These are phyloP conservation scores for Xylaria sp. DNA, from an alignment of 2,329 filamentous ascomycete genomes.

Conservation along the genomic window DNA sequence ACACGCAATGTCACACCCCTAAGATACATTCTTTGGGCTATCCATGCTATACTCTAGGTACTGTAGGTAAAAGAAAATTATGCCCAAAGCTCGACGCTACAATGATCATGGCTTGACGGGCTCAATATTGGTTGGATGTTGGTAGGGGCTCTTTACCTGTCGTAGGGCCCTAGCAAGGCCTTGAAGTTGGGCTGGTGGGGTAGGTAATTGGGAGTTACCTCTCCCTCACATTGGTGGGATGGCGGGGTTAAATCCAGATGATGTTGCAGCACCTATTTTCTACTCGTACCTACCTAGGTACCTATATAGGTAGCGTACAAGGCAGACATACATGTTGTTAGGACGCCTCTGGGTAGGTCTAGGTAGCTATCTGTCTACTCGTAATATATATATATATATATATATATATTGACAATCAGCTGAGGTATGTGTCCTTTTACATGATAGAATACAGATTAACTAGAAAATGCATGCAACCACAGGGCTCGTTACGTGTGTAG, in stretches of 20 bases:
- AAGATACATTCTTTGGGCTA: background rate
- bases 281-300: too few species aligned
- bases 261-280: background rate
- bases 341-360: too few species aligned
- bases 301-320: background rate
- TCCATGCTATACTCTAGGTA: background rate
- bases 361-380: too few species aligned
- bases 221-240: conserved; percentile 4
- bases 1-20: background rate
- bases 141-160: conserved; percentile 13
- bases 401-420: too few species aligned
- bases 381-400: too few species aligned
- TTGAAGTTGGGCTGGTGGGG: conserved; percentile 11
- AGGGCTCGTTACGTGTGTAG: too few species aligned
- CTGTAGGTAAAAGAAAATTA: background rate
- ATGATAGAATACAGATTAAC: too few species aligned
- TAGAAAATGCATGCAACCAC: too few species aligned
- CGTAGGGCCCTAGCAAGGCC: background rate
- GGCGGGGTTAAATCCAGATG: conserved; percentile 12
- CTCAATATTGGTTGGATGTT: background rate
- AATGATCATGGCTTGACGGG: background rate
- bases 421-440: too few species aligned
- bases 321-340: too few species aligned
- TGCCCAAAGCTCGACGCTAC: background rate
- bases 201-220: background rate